Percentiles rank a stretch among this genome's conserved stretches.
Conservation (phyloP, 306 rosid species). For the Prunus mira region DNA sequence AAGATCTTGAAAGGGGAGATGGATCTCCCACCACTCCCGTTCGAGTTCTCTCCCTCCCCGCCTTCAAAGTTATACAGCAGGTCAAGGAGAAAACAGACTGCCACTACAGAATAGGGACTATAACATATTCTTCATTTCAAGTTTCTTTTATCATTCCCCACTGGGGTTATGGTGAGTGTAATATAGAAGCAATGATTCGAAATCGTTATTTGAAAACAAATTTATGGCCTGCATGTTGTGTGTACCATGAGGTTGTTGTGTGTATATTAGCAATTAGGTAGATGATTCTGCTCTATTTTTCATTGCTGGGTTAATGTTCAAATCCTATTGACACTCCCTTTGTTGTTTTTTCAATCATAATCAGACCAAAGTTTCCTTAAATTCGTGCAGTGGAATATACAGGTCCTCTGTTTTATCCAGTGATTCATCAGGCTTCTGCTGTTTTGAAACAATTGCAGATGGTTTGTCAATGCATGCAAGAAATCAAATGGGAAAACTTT, state of each 20-base stretch:
- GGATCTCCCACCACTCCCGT: slow-evolving; percentile 75
- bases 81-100: slow-evolving; percentile 62
- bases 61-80: slow-evolving; percentile 70
- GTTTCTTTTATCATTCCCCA: slow-evolving; percentile 18
- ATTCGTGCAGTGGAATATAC: background rate
- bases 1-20: slow-evolving; percentile 83
- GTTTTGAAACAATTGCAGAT: too few species aligned
- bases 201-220: slow-evolving; percentile 8
- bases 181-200: slow-evolving; percentile 8
- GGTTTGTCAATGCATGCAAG: too few species aligned
- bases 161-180: slow-evolving; percentile 28
- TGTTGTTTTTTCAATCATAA: background rate
- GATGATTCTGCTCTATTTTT: slow-evolving; percentile 21
- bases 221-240: slow-evolving; percentile 20
- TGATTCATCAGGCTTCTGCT: background rate
- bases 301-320: slow-evolving; percentile 27
- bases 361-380: background rate
- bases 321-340: background rate
- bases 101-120: slow-evolving; percentile 40
- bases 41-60: slow-evolving; percentile 90
- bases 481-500: too few species aligned
- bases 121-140: slow-evolving; percentile 8
- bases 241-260: slow-evolving; percentile 23
- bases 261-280: slow-evolving; percentile 22
- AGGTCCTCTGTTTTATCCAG: background rate